Base-by-base conservation (phyloP, 2,329 filamentous ascomycete species). In the Exophiala sp. region DNA sequence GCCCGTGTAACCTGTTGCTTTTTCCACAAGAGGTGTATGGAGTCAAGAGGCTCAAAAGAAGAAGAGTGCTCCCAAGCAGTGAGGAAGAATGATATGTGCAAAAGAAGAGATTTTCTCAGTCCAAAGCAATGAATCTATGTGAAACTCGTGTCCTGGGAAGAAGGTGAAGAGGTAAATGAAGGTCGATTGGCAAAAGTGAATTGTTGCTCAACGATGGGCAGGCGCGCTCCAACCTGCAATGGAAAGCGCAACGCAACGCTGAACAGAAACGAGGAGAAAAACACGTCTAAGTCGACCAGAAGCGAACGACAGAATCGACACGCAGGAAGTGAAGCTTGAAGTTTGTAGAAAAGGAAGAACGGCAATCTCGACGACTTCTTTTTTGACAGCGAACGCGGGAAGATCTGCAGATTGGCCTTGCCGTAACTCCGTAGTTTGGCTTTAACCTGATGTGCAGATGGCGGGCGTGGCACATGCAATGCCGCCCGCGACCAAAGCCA, bases 71-170 rank as follows among this genome's bases (percentile, higher is more conserved):
- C 7, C 24, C 24, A 29, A 41, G 34, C 42, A 45, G 49, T 38
- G 39, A 34, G 34, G 47, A 34, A 32, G 46, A 57, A 52, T 16
- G 32, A 53, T 53, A 57, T 50, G 49, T 50, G 50, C 54, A 46
- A 47, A 32, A 42, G 54, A 49, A 45, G 40, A 53, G 33, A 29
- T 43, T 50, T 50, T 40, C 47, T 21, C 34, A 29, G 10, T 20
- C 45, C 41, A 43, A 53, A 34, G 49, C 39, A 47, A 47, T 43
- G 18, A 18, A 32, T 50, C 24, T 34, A 46, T 18, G 14, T 43
- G 49, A 47, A 32, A 24, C 8, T 44, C 38, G 33, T 35, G 33
- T 20, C 41, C 5, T 46, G 45, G 36, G 38, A 52, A 50, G 14
- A 33, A 24, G 33, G 54, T 45, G 36, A 52, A 50, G 29, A 32